Evolutionary conservation across 768 basidiomycete species (phyloP), one percentile per base, ranked within the genome.

Genomic region (Collybiopsis luxurians): DNA sequence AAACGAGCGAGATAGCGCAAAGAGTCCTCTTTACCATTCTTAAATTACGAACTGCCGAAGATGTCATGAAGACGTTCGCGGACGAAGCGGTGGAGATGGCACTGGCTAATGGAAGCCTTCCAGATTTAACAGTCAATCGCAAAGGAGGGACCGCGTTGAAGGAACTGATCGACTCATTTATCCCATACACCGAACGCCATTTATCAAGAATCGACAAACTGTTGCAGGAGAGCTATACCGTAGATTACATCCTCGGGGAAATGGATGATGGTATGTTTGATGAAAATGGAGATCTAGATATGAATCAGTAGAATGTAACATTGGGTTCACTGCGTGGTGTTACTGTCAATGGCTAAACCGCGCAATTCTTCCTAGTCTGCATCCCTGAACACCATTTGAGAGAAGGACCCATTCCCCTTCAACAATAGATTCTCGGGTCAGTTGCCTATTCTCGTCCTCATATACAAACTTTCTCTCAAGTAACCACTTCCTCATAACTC

Each of bases 171-270:
- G 92, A 95, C 45, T 89, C 85, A 3, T 74, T 98, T 54, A 83
- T 98, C 50, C 95, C 97, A 11, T 99, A 98, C 67, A 95, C 95
- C 9, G 93, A 96, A 68, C 81, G 97, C 51, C 97, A 99, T 73
- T 82, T 95, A 42, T 73, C 86, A 36, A 78, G 95, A 62, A 81
- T 95, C 69, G 92, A 95, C 57, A 83, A 85, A 66, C 73, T 97
- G 55, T 83, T 97, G 30, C 92, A 97, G 74, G 97, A 98, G 66
- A 97, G 93, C 68, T 98, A 94, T 65, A 86, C 97, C 60, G 83
- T 99, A 55, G 97, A 99, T 68, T 95, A 90, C 61, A 77, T 94
- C 55, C 73, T 94, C 28, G 83, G 82, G 15, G 91, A 94, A 75
- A 94, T 94, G 92, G 92, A 92, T 65, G 87, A 82, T 60, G 89